These are phyloP conservation scores for Cyamopsis tetragonoloba DNA, from an alignment of 306 rosid genomes.

Conservation along the genomic window DNA sequence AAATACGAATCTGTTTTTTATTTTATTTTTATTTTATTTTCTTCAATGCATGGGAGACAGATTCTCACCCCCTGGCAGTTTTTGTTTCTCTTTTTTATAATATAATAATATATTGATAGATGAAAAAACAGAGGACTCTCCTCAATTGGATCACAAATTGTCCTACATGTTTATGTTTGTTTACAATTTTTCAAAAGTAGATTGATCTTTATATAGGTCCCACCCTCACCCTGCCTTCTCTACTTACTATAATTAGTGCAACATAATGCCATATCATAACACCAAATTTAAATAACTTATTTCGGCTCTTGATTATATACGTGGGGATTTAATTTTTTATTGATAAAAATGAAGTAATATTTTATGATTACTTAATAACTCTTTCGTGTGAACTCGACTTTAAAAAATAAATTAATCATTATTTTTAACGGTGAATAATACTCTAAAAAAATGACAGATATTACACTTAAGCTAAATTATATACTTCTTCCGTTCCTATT, in stretches of 20 bases:
- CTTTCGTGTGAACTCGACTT: too few species aligned
- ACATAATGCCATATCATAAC: too few species aligned
- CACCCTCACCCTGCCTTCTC: conserved; percentile 25
- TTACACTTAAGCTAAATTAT: too few species aligned
- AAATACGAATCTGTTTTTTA: conserved; percentile 34
- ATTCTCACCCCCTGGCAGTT: conserved; percentile 61
- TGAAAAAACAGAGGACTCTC: conserved; percentile 29
- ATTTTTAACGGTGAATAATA: too few species aligned
- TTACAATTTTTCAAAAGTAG: conserved; percentile 9
- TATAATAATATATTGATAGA: conserved; percentile 35
- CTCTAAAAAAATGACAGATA: too few species aligned
- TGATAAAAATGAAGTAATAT: too few species aligned
- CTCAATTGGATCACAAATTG: conserved; percentile 33
- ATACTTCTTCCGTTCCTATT: too few species aligned
- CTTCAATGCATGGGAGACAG: conserved; percentile 58
- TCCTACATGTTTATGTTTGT: conserved; percentile 23
- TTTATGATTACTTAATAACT: too few species aligned
- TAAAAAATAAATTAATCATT: too few species aligned
- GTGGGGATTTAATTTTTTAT: too few species aligned
- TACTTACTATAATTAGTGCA: conserved; percentile 18
- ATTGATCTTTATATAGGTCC: conserved; percentile 19
- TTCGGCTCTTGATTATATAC: too few species aligned
- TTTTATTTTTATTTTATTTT: not conserved
- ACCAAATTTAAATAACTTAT: too few species aligned
- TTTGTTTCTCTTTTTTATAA: conserved; percentile 40